Percentiles rank a stretch among this genome's conserved stretches.
These are phyloP conservation scores for Zymoseptoria crescenta DNA, from an alignment of 2,329 filamentous ascomycete genomes.

Conservation along the genomic window DNA sequence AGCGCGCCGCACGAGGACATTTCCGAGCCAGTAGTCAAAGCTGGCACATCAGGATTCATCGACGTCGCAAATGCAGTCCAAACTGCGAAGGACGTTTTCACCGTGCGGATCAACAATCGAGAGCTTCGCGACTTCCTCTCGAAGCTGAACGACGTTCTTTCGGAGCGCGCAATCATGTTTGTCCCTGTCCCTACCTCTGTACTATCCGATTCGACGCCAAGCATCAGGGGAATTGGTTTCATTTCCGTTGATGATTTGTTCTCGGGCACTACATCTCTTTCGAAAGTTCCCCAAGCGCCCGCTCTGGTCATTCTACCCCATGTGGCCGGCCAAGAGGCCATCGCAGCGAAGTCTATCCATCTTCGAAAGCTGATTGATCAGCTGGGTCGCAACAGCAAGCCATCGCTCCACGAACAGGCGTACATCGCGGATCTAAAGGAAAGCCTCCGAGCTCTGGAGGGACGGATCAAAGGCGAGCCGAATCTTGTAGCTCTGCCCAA, in stretches of 20 bases:
- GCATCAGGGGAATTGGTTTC: not conserved
- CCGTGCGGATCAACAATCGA: constrained; percentile 6
- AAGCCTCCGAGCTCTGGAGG: not conserved
- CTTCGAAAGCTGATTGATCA: not conserved
- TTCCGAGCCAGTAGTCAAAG: not conserved
- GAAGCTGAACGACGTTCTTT: not conserved
- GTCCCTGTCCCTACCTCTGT: not conserved
- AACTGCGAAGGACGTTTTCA: not conserved
- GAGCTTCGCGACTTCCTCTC: not conserved
- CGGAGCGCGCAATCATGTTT: not conserved
- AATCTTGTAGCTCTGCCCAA: not conserved
- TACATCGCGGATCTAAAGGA: constrained; percentile 6
- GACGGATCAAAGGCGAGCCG: not conserved
- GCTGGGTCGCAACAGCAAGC: not conserved
- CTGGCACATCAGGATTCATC: not conserved
- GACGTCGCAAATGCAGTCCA: not conserved
- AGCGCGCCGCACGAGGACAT: not conserved
- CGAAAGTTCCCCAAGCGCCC: not conserved
- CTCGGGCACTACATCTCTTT: not conserved
- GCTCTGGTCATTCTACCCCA: not conserved
- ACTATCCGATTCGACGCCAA: not conserved
- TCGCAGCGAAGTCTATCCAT: not conserved
- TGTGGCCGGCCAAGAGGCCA: not conserved
- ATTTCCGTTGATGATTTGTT: not conserved
- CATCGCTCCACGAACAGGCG: not conserved